phyloP scores from a whole-genome alignment of 1,284 basidiomycete species.

The Ceratobasidium sp. region DNA sequence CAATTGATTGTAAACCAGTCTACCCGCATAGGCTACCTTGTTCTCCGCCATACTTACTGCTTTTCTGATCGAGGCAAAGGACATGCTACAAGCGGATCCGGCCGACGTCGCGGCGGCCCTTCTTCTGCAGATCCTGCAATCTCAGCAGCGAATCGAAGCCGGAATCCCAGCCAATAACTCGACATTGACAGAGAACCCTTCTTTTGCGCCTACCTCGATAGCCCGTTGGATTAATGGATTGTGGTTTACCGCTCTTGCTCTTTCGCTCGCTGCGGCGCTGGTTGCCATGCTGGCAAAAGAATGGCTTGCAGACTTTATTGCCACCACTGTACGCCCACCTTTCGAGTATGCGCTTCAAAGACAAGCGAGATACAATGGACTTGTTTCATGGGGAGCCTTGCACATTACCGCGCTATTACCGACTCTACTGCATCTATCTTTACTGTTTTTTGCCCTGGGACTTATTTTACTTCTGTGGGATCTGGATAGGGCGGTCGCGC shows the following conservation, averaged over 20 bases:
- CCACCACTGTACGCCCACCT: not conserved
- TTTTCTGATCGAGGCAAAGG: constrained; percentile 27
- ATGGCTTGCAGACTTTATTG: constrained; percentile 18
- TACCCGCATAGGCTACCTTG: constrained; percentile 7
- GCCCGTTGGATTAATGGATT: constrained; percentile 26
- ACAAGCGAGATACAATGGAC: not conserved
- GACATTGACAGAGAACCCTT: too few relatives aligned
- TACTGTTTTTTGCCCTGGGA: constrained; percentile 22
- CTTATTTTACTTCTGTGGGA: constrained; percentile 10
- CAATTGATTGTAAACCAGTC: not conserved
- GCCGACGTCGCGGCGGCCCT: not conserved
- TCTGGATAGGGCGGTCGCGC: constrained; percentile 1
- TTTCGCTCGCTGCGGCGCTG: constrained; percentile 24
- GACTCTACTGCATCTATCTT: constrained; percentile 20
- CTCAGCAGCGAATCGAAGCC: not conserved
- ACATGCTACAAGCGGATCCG: constrained; percentile 13
- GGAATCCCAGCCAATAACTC: not conserved
- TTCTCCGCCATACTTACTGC: constrained; percentile 32
- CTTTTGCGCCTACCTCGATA: not conserved
- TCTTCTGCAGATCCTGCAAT: constrained; percentile 12
- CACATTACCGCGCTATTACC: constrained; percentile 17
- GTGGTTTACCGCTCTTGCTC: constrained; percentile 32
- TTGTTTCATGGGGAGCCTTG: constrained; percentile 11
- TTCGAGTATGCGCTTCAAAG: not conserved
- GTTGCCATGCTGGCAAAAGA: constrained; percentile 34